Evolutionary conservation across 2,329 filamentous ascomycete genomes (phyloP).

Genomic region (Sarocladiaceae sp.): DNA sequence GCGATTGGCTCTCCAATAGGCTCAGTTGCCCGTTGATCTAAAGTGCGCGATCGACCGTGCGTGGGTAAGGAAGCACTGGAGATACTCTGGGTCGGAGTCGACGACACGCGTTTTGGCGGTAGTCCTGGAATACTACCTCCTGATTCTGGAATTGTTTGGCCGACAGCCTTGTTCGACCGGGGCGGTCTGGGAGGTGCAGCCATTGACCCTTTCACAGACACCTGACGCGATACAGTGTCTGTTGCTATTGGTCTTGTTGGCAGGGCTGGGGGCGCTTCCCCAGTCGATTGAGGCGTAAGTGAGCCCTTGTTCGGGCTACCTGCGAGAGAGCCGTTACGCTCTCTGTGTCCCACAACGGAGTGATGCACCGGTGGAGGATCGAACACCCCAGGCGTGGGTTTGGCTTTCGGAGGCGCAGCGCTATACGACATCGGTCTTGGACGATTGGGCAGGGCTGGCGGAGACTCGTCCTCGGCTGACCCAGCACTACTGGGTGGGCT

Average conservation of each 20-base stretch:
- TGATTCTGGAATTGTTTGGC: conserved; percentile 13
- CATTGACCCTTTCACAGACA: conserved; percentile 15
- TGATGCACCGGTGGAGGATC: conserved; percentile 53
- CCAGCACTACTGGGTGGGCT: conserved; percentile 76
- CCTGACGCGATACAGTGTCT: conserved; percentile 18
- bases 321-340: conserved; percentile 36
- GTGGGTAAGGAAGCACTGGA: conserved; percentile 23
- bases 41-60: conserved; percentile 26
- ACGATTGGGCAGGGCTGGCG: conserved; percentile 44
- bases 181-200: conserved; percentile 36
- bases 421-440: conserved; percentile 39
- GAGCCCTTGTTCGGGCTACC: conserved; percentile 34
- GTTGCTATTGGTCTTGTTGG: conserved; percentile 42
- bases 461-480: conserved; percentile 42
- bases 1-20: background rate
- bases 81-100: conserved; percentile 25
- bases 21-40: conserved; percentile 25
- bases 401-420: conserved; percentile 18
- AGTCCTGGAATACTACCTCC: background rate
- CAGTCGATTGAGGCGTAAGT: conserved; percentile 35
- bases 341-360: conserved; percentile 35
- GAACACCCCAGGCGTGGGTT: conserved; percentile 25
- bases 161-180: conserved; percentile 20
- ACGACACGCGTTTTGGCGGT: conserved; percentile 25
- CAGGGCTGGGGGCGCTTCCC: conserved; percentile 42